These are phyloP conservation scores for Trametes sanguinea DNA, from an alignment of 768 basidiomycete genomes.

Conservation along the genomic window DNA sequence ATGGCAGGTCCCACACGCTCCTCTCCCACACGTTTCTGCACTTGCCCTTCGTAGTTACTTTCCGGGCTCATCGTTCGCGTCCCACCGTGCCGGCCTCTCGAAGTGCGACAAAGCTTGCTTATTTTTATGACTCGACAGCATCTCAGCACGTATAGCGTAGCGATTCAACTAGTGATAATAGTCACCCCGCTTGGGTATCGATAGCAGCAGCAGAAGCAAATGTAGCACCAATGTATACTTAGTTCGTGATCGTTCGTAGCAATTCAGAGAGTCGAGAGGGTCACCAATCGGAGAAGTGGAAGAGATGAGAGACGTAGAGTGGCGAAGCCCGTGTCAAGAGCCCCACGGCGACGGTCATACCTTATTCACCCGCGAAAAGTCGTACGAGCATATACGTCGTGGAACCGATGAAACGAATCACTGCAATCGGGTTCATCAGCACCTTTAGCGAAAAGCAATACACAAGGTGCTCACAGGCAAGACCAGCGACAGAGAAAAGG, in stretches of 20 bases:
- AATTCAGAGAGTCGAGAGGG: background rate
- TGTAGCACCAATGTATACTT: constrained; percentile 23
- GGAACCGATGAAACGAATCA: constrained; percentile 83
- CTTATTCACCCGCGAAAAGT: constrained; percentile 85
- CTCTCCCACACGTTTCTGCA: background rate
- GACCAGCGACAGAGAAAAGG: constrained; percentile 82
- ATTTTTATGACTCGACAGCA: constrained; percentile 12
- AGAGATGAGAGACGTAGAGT: background rate
- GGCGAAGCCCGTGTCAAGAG: background rate
- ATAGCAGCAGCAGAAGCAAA: constrained; percentile 20
- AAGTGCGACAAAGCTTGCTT: constrained; percentile 9
- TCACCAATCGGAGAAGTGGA: background rate
- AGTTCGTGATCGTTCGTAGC: constrained; percentile 20
- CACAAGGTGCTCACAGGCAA: constrained; percentile 71
- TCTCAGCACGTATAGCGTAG: constrained; percentile 15
- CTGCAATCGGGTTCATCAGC: constrained; percentile 39
- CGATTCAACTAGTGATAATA: constrained; percentile 14
- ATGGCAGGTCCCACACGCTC: background rate
- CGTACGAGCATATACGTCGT: constrained; percentile 82
- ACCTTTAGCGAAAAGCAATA: background rate
- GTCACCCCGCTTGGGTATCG: constrained; percentile 21
- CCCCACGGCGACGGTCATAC: background rate
- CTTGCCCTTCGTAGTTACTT: background rate
- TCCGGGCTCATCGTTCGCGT: background rate
- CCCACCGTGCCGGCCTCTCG: background rate